phyloP scores from a whole-genome alignment of 1,284 basidiomycete species.

The Dichomitus squalens region DNA sequence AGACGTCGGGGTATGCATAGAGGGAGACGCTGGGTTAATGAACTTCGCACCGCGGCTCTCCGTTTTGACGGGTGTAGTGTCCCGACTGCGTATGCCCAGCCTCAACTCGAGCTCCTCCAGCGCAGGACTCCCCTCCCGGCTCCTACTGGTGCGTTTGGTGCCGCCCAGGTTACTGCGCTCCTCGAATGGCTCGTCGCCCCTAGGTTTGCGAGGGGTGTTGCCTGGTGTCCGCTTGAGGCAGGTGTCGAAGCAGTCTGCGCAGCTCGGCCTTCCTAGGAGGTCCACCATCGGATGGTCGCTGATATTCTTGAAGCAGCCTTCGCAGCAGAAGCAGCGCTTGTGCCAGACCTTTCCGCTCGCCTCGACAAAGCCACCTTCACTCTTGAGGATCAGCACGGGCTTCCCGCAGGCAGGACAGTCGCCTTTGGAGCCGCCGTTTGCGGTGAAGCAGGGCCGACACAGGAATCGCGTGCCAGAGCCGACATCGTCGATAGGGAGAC shows the following conservation, averaged over 20 bases:
- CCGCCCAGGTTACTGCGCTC: slow-evolving; percentile 43
- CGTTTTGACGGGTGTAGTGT: slow-evolving; percentile 27
- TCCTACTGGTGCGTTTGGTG: slow-evolving; percentile 34
- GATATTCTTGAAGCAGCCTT: slow-evolving; percentile 70
- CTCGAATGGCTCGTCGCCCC: slow-evolving; percentile 30
- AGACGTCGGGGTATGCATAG: slow-evolving; percentile 9
- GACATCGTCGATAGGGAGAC: slow-evolving; percentile 28
- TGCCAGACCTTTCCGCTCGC: slow-evolving; percentile 74
- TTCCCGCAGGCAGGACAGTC: slow-evolving; percentile 64
- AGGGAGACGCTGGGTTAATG: slow-evolving; percentile 20
- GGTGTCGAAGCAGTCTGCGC: slow-evolving; percentile 74
- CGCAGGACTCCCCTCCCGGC: slow-evolving; percentile 63
- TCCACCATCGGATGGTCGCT: slow-evolving; percentile 78
- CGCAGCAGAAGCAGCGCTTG: slow-evolving; percentile 74
- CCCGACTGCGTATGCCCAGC: slow-evolving; percentile 42
- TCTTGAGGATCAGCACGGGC: slow-evolving; percentile 71
- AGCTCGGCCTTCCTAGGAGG: slow-evolving; percentile 76
- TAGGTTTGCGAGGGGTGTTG: slow-evolving; percentile 30
- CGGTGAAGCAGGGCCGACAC: slow-evolving; percentile 69
- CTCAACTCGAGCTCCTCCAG: slow-evolving; percentile 59
- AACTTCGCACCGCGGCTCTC: slow-evolving; percentile 28
- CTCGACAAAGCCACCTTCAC: slow-evolving; percentile 76
- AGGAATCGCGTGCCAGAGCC: slow-evolving; percentile 55
- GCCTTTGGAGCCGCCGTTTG: slow-evolving; percentile 75
- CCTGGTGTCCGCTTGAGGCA: slow-evolving; percentile 55